A percentile compares a stretch with the other conserved stretches of the same genome.
phyloP scores from a whole-genome alignment of 768 basidiomycete species.

The Mycena kentingensis region DNA sequence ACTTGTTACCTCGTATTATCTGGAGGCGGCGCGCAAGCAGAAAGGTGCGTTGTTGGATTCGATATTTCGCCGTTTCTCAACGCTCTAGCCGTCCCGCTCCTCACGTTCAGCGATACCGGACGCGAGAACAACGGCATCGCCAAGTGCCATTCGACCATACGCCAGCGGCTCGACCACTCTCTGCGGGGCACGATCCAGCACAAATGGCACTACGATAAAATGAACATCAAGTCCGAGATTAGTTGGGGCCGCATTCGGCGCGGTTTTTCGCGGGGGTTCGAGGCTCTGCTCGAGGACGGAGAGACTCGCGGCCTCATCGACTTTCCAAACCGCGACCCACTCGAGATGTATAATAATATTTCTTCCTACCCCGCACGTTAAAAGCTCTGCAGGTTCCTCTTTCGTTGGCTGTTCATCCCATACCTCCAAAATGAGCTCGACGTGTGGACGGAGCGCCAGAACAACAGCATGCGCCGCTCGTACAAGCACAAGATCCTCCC shows the following conservation, averaged over 20 bases:
- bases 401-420: slow-evolving; percentile 44
- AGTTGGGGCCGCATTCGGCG: slow-evolving; percentile 39
- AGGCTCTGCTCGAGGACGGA: not conserved
- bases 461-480: slow-evolving; percentile 24
- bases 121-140: slow-evolving; percentile 47
- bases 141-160: slow-evolving; percentile 42
- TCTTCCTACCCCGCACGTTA: not conserved
- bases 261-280: slow-evolving; percentile 37
- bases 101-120: slow-evolving; percentile 48
- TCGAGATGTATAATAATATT: slow-evolving; percentile 23
- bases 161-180: slow-evolving; percentile 41
- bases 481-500: slow-evolving; percentile 41
- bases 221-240: slow-evolving; percentile 44
- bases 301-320: not conserved
- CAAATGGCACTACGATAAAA: slow-evolving; percentile 38
- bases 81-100: slow-evolving; percentile 36
- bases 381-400: slow-evolving; percentile 34
- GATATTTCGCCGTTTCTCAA: slow-evolving; percentile 6
- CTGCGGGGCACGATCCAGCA: slow-evolving; percentile 44
- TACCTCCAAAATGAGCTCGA: slow-evolving; percentile 43
- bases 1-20: slow-evolving; percentile 36
- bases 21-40: slow-evolving; percentile 27
- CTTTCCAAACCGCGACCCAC: slow-evolving; percentile 18
- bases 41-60: slow-evolving; percentile 17
- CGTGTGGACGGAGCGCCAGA: slow-evolving; percentile 25